Conservation (phyloP, 2,329 filamentous ascomycete species). For the Microdochium bolleyi region DNA sequence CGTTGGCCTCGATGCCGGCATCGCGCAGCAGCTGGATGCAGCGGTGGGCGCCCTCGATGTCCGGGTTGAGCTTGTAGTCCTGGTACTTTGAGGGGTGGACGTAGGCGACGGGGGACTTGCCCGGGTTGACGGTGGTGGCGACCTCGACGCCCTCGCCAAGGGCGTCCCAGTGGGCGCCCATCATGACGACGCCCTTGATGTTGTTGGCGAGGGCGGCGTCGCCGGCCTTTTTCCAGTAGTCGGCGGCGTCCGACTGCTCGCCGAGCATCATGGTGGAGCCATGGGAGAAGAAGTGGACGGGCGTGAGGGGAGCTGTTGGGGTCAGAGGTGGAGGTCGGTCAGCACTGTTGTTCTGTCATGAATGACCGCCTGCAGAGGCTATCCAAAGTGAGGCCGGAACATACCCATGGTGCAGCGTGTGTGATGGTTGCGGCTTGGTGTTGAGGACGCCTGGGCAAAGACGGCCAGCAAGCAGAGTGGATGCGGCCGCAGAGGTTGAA, state of each 20-base stretch:
- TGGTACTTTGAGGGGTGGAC: slow-evolving; percentile 59
- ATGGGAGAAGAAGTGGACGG: slow-evolving; percentile 62
- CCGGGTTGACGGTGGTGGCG: slow-evolving; percentile 49
- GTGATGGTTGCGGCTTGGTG: too few relatives aligned
- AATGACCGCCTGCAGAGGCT: background rate
- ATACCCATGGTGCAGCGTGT: too few relatives aligned
- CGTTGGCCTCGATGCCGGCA: slow-evolving; percentile 44
- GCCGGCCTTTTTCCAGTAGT: slow-evolving; percentile 59
- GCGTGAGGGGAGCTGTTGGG: slow-evolving; percentile 24
- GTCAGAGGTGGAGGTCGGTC: background rate
- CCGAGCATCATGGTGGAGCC: slow-evolving; percentile 67
- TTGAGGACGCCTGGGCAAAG: too few relatives aligned
- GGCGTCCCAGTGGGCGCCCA: slow-evolving; percentile 63
- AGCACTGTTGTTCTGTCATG: background rate
- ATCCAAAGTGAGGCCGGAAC: too few relatives aligned
- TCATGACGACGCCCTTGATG: slow-evolving; percentile 57
- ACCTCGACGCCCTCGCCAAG: slow-evolving; percentile 49
- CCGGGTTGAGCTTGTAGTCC: slow-evolving; percentile 50
- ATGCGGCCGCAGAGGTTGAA: too few relatives aligned
- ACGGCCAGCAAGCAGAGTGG: too few relatives aligned
- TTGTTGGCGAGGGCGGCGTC: slow-evolving; percentile 51
- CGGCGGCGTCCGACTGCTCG: slow-evolving; percentile 51
- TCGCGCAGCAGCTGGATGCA: slow-evolving; percentile 29
- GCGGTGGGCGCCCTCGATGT: slow-evolving; percentile 30
- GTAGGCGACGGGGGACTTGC: slow-evolving; percentile 57